A percentile compares a stretch with the other conserved stretches of the same genome.
These are phyloP conservation scores for Agarophyton chilense DNA, from an alignment of 23 red algal species.

Conservation along the genomic window DNA sequence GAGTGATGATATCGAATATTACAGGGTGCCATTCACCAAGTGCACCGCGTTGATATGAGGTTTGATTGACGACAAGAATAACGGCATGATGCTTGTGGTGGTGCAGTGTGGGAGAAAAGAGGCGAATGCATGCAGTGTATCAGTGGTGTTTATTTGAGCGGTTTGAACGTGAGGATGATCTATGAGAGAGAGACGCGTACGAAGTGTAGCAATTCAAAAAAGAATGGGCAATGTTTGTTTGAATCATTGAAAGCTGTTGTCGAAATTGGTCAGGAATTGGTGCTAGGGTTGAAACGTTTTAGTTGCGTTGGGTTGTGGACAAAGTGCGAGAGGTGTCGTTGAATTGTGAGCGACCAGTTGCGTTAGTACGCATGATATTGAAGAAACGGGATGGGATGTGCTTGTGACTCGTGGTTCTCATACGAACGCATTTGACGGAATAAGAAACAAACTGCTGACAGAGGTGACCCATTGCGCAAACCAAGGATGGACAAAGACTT, in stretches of 20 bases:
- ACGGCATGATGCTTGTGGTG: no score
- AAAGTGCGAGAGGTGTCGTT: neutral
- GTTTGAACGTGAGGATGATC: conserved; percentile 13
- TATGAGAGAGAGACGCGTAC: neutral
- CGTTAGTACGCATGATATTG: neutral
- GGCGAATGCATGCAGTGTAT: neutral
- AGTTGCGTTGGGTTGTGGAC: neutral
- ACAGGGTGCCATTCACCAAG: conserved; percentile 10
- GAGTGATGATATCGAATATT: neutral
- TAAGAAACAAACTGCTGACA: no score
- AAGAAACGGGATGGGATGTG: neutral
- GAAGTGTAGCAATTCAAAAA: neutral
- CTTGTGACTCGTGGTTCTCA: neutral
- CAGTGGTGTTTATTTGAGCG: neutral
- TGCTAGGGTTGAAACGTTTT: neutral
- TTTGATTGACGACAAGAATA: neutral
- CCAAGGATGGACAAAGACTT: no score
- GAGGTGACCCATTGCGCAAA: no score
- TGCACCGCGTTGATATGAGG: neutral
- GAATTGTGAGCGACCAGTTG: neutral
- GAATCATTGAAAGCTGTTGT: conserved; percentile 3
- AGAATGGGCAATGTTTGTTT: conserved; percentile 10
- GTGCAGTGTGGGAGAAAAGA: neutral
- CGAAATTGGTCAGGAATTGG: neutral
- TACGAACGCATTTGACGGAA: no score